Evolutionary conservation across 2,329 filamentous ascomycete species (phyloP), one percentile per base, ranked within the genome.

Genomic region (Penicillium sp.): DNA sequence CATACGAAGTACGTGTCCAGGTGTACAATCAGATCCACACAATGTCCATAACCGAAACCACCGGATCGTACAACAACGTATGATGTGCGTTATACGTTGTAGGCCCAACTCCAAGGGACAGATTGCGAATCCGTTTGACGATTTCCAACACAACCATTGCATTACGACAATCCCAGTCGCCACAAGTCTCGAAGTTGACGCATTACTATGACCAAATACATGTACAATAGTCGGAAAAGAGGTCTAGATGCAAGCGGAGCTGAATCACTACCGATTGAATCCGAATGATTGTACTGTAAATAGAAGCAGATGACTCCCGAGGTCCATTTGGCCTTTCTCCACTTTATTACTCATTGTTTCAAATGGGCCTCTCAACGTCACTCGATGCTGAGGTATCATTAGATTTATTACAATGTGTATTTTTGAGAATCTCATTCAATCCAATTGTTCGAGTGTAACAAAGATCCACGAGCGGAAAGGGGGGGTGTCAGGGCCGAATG

Each of bases 191-290:
- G 18, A 50, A 39, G n/a, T 18, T 13, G 7, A 11, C 26, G 23
- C 23, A 51, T 45, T 4, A 23, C 26, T 13, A 38, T 7, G 19
- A 23, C 11, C 19, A 32, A 27, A 27, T 10, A 47, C 23, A 39
- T 23, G 23, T 23, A 5, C 23, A 23, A 5, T n/a, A n/a, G 5
- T 5, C 23, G 5, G 5, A 23, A 23, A 23, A 3, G 23, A 18
- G 19, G 43, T 53, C 50, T 42, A 48, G 50, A 53, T 34, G 36
- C 50, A 48, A 35, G 50, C 36, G 50, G 50, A 53, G 50, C 36
- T 19, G 8, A 41, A n/a, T 40, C 2, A 14, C n/a, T 47, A 13
- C 47, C 27, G 14, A 29, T 26, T 27, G n/a, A 26, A 19, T 19
- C 4, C 26, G 19, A 26, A 27, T 23, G 13, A 7, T 29, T 30